Evolutionary conservation across 129 eudicot species (phyloP).

Genomic region (Erigeron canadensis): DNA sequence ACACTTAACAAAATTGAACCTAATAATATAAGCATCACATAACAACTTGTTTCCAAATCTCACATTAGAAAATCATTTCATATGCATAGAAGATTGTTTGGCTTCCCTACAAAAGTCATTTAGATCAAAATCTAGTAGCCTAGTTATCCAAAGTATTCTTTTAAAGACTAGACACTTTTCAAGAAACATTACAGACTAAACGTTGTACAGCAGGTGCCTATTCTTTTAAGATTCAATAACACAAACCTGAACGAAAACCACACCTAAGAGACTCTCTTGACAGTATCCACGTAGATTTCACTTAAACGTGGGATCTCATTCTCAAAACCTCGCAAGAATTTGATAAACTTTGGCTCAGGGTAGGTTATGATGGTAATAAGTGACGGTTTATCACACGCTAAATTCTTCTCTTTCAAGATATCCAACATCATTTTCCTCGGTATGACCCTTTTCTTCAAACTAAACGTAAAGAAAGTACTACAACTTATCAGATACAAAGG

Average conservation of each 20-base stretch:
- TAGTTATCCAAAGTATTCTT: too few relatives aligned
- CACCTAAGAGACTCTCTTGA: constrained; percentile 17
- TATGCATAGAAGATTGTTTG: too few relatives aligned
- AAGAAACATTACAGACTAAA: too few relatives aligned
- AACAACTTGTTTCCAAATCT: too few relatives aligned
- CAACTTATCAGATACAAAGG: constrained; percentile 29
- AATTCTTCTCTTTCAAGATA: constrained; percentile 41
- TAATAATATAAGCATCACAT: too few relatives aligned
- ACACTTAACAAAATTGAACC: neutral
- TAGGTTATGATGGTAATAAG: constrained; percentile 22
- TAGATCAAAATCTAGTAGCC: too few relatives aligned
- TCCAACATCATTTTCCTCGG: constrained; percentile 38
- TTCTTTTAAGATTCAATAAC: too few relatives aligned
- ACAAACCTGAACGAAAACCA: neutral
- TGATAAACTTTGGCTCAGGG: constrained; percentile 30
- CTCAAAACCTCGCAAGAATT: constrained; percentile 33
- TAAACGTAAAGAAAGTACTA: constrained; percentile 15
- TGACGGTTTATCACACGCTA: constrained; percentile 16
- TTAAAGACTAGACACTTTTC: too few relatives aligned
- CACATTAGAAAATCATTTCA: too few relatives aligned
- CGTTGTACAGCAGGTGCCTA: too few relatives aligned
- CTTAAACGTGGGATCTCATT: constrained; percentile 19
- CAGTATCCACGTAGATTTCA: constrained; percentile 27
- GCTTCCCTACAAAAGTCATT: too few relatives aligned
- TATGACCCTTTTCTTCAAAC: constrained; percentile 42